Evolutionary conservation across 306 rosid genomes (phyloP).

Genomic region (peach (Prunus persica)): Prunus_persica_NCBIv2 NC_034015.1:14811501-14812000

Average conservation of each 20-base stretch:
- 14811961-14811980: constrained; percentile 67
- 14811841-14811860: constrained; percentile 67
- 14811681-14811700: constrained; percentile 77
- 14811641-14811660: constrained; percentile 82
- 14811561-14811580: constrained; percentile 78
- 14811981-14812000: constrained; percentile 40
- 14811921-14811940: constrained; percentile 20
- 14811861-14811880: constrained; percentile 62
- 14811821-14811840: constrained; percentile 64
- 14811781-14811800: constrained; percentile 68
- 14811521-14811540: constrained; percentile 83
- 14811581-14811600: constrained; percentile 77
- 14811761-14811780: constrained; percentile 63
- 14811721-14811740: constrained; percentile 80
- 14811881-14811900: constrained; percentile 41
- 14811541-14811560: constrained; percentile 96
- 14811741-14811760: constrained; percentile 91
- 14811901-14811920: constrained; percentile 13
- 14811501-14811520: constrained; percentile 83
- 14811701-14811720: constrained; percentile 84
- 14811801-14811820: constrained; percentile 64
- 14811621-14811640: constrained; percentile 86
- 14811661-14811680: constrained; percentile 90
- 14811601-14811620: constrained; percentile 82
- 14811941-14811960: constrained; percentile 57